A percentile compares a stretch with the other conserved stretches of the same genome.
Evolutionary conservation across 1,139 yeast species (phyloP).

Genomic region (Kodamaea plutei): DNA sequence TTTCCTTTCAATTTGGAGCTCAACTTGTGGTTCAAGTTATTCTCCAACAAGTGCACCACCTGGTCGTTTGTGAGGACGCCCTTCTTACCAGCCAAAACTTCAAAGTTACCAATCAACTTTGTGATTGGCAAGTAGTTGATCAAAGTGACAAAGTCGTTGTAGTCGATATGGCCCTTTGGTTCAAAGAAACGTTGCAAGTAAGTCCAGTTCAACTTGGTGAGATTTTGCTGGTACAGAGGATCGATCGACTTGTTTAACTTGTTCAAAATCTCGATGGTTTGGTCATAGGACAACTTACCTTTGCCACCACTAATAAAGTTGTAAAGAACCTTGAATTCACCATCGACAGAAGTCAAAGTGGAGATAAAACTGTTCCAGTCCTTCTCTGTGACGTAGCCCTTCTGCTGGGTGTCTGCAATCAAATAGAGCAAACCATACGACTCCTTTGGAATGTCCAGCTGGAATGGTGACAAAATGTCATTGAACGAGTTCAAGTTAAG

Average conservation of each 20-base stretch:
- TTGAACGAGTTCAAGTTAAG: constrained; percentile 38
- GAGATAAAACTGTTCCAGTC: constrained; percentile 61
- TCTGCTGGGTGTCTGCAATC: constrained; percentile 58
- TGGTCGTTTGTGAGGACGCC: constrained; percentile 33
- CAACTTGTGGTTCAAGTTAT: constrained; percentile 42
- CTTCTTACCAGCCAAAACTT: constrained; percentile 32
- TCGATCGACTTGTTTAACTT: constrained; percentile 41
- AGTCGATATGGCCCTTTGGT: constrained; percentile 37
- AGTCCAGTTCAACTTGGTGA: constrained; percentile 42
- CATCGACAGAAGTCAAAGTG: constrained; percentile 52
- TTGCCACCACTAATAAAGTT: constrained; percentile 11
- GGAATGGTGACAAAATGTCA: constrained; percentile 40
- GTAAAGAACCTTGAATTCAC: constrained; percentile 52
- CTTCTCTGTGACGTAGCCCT: constrained; percentile 55
- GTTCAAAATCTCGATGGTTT: constrained; percentile 37
- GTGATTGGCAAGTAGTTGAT: constrained; percentile 45
- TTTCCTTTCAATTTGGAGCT: constrained; percentile 35
- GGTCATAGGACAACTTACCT: constrained; percentile 25
- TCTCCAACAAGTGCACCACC: constrained; percentile 31
- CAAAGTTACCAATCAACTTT: constrained; percentile 44
- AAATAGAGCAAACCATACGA: constrained; percentile 52
- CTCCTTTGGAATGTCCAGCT: constrained; percentile 37
- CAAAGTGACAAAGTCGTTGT: constrained; percentile 39
- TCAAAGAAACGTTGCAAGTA: constrained; percentile 41
- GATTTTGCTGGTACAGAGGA: constrained; percentile 40